Evolutionary conservation across 352 stramenopile genomes (phyloP), one percentile per base, ranked within the genome.

Genomic region (Globisporangium splendens): DNA sequence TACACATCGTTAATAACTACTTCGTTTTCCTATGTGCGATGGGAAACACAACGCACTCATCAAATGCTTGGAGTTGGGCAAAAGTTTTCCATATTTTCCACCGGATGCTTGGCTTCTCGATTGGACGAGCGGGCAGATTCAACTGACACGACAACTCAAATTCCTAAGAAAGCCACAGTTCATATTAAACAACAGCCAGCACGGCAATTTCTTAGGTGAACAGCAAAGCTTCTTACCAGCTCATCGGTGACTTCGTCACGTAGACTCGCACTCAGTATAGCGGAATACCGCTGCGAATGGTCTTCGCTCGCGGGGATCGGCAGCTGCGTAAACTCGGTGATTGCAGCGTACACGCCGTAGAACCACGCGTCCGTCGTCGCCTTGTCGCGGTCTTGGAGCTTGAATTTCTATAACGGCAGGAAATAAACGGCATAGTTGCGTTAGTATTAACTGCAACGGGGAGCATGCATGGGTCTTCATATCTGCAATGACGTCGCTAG

Each of bases 11-110:
- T 57, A 54, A 24, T 5, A 31, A 31, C n/a, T 18, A 17, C 18
- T n/a, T 20, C 15, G 8, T 12, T 12, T 48, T 15, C 13, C 12
- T 1, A 47, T 13, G 44, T 8, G 21, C 44, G 21, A 42, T 3
- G 62, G 55, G 53, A 3, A 49, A 28, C 13, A 15, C 5, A 17
- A 65, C 77, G 54, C 69, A 93, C 83, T 91, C 79, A 21, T 91
- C 77, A 59, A 93, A 86, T 0, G 66, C 54, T 50, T 89, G 83
- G 6, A 91, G 62, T 58, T 93, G 70, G 17, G 69, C 54, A n/a
- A 79, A 77, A 4, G 79, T 79, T 50, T 88, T 88, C 83, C 83
- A 93, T 8, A 75, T 68, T 53, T 88, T 93, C 83, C 83, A 93
- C 43, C 79, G 78, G 55, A 90, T 83, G 49, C 81, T 88, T 13